Base-by-base conservation (phyloP, 169 alveolate genomes). In the Sarcocystis neurona region DNA sequence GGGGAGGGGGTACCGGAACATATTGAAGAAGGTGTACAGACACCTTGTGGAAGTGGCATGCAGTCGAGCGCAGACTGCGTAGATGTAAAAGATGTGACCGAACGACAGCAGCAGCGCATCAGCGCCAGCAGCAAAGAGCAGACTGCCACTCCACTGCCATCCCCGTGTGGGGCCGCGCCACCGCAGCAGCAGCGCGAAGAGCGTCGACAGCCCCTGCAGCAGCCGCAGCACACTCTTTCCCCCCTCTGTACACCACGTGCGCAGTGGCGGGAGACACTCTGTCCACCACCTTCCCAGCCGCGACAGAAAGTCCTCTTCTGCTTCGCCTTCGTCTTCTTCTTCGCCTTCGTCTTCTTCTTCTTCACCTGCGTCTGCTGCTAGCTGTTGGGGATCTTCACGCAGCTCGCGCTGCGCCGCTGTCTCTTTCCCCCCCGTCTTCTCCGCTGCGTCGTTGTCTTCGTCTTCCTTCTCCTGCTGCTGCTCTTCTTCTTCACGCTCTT, bases 61-160 rank as follows among this genome's bases (percentile, higher is more conserved):
- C 39, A 89, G 89, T 37, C 89, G 44, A 44, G 92, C 89, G 72
- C 88, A 79, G 3, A 79, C 92, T 60, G 80, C 63, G 79, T 89
- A 89, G 56, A 89, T 79, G 86, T 79, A 89, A 15, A 89, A 89
- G 27, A 89, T 80, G 86, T 89, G 92, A 39, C 60, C 60, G 23
- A 87, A 75, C 53, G 72, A 82, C 6, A 75, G 47, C 84, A 87
- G 66, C 37, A 87, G 70, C 8, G 77, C 39, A 34, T 87, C 91
- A 2, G 91, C 85, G 60, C 80, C 66, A 1, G 87, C 77, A n/a
- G 91, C 85, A 47, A 78, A 85, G 79, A 79, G 74, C 43, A 70
- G 23, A 12, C 34, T 53, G 58, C 58, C 82, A 2, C 82, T 53
- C 82, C 82, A 72, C 4, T 37, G 46, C 75, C 75, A 63, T 18